Evolutionary conservation across 257 asterid genomes (phyloP), one percentile per base, ranked within the genome.

Genomic region (Paraleonurus japonicus): DNA sequence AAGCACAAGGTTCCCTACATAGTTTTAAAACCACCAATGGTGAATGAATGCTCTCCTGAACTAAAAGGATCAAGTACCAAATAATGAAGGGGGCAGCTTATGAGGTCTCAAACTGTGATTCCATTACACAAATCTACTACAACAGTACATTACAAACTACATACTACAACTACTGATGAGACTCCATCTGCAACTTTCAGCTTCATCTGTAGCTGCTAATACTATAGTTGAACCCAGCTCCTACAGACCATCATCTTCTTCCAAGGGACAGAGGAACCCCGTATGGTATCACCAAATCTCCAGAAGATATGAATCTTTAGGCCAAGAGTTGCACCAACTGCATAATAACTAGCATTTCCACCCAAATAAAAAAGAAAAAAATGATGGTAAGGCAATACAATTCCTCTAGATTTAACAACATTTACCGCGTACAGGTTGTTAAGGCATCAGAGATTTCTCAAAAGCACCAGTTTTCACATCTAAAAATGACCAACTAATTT

Each of bases 81-180:
- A 66, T 33, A 26, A 66, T 45, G 37, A 75, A 66, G 48, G 32
- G 47, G n/a, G n/a, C n/a, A 68, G 54, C 54, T 47, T n/a, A 41
- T 37, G 71, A 22, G 62, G 55, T 50, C 74, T 60, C 59, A 45
- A 48, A 28, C 5, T 9, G 4, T 19, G n/a, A 16, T 50, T 24
- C 17, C 71, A 70, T 10, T 22, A 33, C 64, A 63, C n/a, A 55
- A 65, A 11, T 13, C 73, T 70, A 70, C 51, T 54, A 30, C 4
- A 60, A 30, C 22, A 53, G 23, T 58, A 67, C 79, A 76, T 13
- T 50, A 58, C 72, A 74, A 68, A 68, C 69, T 74, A 71, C 81
- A 73, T 63, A 80, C 10, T 67, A 53, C 76, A 51, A 57, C 65
- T 30, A 57, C 60, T 26, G 67, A 20, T 3, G 39, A 27, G n/a